These are phyloP conservation scores for Orbilia javanica DNA, from an alignment of 2,329 filamentous ascomycete genomes.

Conservation along the genomic window DNA sequence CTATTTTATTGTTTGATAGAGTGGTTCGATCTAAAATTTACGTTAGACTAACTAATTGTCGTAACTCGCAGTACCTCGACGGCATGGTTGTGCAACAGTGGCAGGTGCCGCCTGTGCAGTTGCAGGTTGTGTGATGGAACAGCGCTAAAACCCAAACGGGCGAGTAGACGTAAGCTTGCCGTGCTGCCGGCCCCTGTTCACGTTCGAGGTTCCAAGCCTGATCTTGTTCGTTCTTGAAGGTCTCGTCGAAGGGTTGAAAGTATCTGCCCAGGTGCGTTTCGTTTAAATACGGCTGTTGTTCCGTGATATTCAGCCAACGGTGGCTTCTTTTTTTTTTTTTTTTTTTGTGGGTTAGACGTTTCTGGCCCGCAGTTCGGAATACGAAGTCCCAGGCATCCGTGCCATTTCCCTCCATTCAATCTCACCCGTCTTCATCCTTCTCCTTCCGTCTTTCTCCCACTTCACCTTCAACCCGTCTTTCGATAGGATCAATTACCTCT, in stretches of 20 bases:
- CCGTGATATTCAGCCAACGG: constrained; percentile 28
- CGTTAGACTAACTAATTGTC: no score
- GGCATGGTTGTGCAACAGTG: not conserved
- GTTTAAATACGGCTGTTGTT: constrained; percentile 56
- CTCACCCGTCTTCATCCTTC: constrained; percentile 6
- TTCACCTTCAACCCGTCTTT: not conserved
- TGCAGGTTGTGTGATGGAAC: constrained; percentile 9
- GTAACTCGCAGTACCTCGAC: not conserved
- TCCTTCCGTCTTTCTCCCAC: not conserved
- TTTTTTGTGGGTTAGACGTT: not conserved
- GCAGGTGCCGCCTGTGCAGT: not conserved
- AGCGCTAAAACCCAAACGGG: not conserved
- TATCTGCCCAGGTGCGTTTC: not conserved
- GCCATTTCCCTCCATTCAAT: not conserved
- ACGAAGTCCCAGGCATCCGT: not conserved
- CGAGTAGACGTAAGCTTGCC: constrained; percentile 18
- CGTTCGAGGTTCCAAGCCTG: not conserved
- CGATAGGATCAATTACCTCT: not conserved
- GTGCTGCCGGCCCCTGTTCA: constrained; percentile 21
- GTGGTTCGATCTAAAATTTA: no score
- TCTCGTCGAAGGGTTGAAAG: not conserved
- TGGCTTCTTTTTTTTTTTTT: constrained; percentile 35
- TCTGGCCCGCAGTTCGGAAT: constrained; percentile 46
- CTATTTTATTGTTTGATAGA: no score
- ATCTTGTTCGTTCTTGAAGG: not conserved